Conservation (phyloP, 2,329 filamentous ascomycete species). For the Chrysoporthe cubensis region DNA sequence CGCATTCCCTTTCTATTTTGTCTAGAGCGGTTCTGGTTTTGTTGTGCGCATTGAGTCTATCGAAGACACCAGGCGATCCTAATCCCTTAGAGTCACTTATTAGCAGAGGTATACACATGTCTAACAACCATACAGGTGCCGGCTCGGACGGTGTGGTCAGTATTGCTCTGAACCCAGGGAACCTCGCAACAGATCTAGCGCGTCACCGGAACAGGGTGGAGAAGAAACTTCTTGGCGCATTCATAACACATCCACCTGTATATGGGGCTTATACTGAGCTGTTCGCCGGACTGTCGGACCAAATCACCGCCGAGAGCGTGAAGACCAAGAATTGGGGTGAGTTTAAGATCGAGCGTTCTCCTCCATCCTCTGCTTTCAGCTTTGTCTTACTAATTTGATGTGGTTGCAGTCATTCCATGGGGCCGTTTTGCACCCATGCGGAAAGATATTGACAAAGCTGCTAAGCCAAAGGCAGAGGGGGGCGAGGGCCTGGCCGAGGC, state of each 20-base stretch:
- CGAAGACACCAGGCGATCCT: background rate
- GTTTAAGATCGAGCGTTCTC: background rate
- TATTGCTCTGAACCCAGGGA: conserved; percentile 24
- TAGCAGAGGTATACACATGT: background rate
- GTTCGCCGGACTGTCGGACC: conserved; percentile 38
- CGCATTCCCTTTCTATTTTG: background rate
- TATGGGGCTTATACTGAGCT: conserved; percentile 41
- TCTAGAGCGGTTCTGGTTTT: too few relatives aligned
- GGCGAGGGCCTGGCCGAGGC: conserved; percentile 11
- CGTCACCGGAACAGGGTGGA: background rate
- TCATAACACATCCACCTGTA: conserved; percentile 17
- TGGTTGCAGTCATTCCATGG: conserved; percentile 17
- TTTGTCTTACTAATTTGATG: background rate
- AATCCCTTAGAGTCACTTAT: too few relatives aligned
- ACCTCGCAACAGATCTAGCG: conserved; percentile 15
- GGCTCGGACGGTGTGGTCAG: conserved; percentile 19
- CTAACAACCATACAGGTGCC: background rate
- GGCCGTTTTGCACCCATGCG: conserved; percentile 16
- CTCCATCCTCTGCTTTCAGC: background rate
- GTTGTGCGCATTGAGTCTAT: background rate
- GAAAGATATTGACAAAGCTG: conserved; percentile 7
- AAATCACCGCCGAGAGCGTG: conserved; percentile 33
- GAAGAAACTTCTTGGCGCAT: background rate
- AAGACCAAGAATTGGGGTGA: conserved; percentile 15
- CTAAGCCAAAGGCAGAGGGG: conserved; percentile 10